phyloP scores from a whole-genome alignment of 768 basidiomycete genomes.

The Kockovaella imperatae region DNA sequence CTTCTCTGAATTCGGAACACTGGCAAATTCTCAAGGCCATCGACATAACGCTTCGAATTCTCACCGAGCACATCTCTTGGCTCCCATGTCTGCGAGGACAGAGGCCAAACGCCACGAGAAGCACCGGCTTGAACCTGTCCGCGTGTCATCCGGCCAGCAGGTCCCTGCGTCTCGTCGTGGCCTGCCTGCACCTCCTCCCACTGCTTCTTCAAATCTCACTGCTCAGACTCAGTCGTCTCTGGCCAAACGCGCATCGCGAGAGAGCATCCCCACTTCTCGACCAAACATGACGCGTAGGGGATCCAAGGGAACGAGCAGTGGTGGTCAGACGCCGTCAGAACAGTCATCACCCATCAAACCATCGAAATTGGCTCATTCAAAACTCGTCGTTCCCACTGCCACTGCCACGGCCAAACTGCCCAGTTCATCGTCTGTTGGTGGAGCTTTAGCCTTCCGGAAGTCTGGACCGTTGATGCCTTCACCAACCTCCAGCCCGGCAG shows the following conservation, averaged over 20 bases:
- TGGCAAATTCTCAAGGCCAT: slow-evolving; percentile 9
- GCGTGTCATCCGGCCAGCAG: not conserved
- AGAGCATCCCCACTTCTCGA: slow-evolving; percentile 4
- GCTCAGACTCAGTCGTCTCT: slow-evolving; percentile 28
- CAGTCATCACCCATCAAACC: slow-evolving; percentile 16
- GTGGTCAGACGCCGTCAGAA: slow-evolving; percentile 3
- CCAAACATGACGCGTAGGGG: slow-evolving; percentile 8
- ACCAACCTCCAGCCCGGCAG: slow-evolving; percentile 23
- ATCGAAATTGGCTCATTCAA: slow-evolving; percentile 35
- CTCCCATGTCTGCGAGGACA: slow-evolving; percentile 32
- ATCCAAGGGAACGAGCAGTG: slow-evolving; percentile 14
- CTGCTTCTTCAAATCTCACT: slow-evolving; percentile 22
- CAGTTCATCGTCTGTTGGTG: slow-evolving; percentile 32
- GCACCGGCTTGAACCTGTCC: no score
- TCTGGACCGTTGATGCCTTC: slow-evolving; percentile 14
- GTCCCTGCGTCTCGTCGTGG: slow-evolving; percentile 27
- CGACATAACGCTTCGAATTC: slow-evolving; percentile 19
- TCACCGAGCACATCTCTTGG: slow-evolving; percentile 30
- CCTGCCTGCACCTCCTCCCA: slow-evolving; percentile 20
- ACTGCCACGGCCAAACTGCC: slow-evolving; percentile 17
- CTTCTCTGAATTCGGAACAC: slow-evolving; percentile 29
- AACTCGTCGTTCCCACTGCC: slow-evolving; percentile 23
- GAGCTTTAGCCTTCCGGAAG: slow-evolving; percentile 18
- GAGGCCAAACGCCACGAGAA: slow-evolving; percentile 11
- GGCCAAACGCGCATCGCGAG: slow-evolving; percentile 30